Base-by-base conservation (phyloP, 1,284 basidiomycete species). In the Ganoderma lingzhi region DNA sequence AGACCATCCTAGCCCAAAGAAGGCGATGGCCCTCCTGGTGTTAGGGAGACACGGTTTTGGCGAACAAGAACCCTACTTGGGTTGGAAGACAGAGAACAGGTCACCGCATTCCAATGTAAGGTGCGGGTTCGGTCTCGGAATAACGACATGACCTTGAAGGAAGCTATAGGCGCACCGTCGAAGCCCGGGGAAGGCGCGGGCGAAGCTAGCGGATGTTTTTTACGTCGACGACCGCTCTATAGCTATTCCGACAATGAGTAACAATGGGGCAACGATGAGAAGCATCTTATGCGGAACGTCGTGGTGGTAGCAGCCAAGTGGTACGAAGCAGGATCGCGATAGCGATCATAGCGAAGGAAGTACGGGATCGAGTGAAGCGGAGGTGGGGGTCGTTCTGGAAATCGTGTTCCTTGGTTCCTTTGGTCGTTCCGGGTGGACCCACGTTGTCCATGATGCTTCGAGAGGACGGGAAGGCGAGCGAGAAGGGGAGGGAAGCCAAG, bases 321-420 rank as follows among this genome's bases (percentile, higher is more conserved):
- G 64, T 28, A 62, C 45, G 66, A 32, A 56, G 53, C 12, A 35
- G 55, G 71, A 72, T 72, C 71, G 71, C 71, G 71, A 72, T 72
- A 68, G 63, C 58, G 45, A 65, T 70, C 60, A 37, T 70, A 69
- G 65, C 55, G 62, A 48, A 35, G 56, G 63, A 64, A 68, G 65
- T 42, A 14, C 48, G 58, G 51, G 59, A 37, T 30, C 37, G 64
- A 62, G 61, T 64, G 55, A 65, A 65, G 55, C n/a, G 53, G 55
- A n/a, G 28, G 64, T 67, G 53, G 65, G 23, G 37, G 65, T 62
- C 32, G 62, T 72, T 72, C 71, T 66, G 61, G 53, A 59, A 59
- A 65, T 58, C 68, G 60, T 66, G 59, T 60, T 63, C 60, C 19
- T 42, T 61, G 68, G 59, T 64, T 65, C 60, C 19, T 58, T 63